These are phyloP conservation scores for Trichoderma hamatum DNA, from an alignment of 2,329 filamentous ascomycete genomes.

Conservation along the genomic window DNA sequence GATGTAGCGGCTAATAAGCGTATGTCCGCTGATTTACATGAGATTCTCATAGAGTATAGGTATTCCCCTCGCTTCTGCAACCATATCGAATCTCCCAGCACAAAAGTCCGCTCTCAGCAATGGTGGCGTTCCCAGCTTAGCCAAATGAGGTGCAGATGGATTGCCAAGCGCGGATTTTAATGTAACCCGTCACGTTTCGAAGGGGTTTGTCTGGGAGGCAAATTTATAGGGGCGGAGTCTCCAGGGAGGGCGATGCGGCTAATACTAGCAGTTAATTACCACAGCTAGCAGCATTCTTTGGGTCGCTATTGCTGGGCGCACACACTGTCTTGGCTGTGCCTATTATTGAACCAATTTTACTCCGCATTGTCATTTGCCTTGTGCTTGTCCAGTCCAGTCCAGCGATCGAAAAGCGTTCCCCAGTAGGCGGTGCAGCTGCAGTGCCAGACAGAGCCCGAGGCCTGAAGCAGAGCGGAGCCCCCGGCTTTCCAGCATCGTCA, in stretches of 20 bases:
- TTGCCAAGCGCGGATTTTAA: conserved; percentile 23
- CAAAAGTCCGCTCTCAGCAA: conserved; percentile 9
- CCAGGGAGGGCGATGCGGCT: background rate
- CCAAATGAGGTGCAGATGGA: conserved; percentile 14
- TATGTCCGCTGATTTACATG: too few relatives aligned
- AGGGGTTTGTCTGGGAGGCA: conserved; percentile 7
- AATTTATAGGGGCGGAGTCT: conserved; percentile 20
- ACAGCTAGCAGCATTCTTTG: background rate
- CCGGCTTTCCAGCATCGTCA: conserved; percentile 25
- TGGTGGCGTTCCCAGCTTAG: conserved; percentile 5
- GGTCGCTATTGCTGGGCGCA: too few relatives aligned
- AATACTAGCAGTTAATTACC: background rate
- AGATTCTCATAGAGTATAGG: too few relatives aligned
- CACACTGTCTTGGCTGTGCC: too few relatives aligned
- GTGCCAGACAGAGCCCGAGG: too few relatives aligned
- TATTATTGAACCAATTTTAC: background rate
- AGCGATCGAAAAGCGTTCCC: too few relatives aligned
- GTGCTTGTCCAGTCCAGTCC: background rate
- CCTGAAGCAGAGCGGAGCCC: conserved; percentile 13
- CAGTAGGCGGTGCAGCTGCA: conserved; percentile 16
- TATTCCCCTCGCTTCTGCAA: background rate
- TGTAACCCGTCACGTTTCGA: conserved; percentile 22
- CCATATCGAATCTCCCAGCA: background rate
- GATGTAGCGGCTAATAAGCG: background rate
- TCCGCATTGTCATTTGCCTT: background rate